Conservation (phyloP, 805 yeast genomes). For the Starmerella floricola region DNA sequence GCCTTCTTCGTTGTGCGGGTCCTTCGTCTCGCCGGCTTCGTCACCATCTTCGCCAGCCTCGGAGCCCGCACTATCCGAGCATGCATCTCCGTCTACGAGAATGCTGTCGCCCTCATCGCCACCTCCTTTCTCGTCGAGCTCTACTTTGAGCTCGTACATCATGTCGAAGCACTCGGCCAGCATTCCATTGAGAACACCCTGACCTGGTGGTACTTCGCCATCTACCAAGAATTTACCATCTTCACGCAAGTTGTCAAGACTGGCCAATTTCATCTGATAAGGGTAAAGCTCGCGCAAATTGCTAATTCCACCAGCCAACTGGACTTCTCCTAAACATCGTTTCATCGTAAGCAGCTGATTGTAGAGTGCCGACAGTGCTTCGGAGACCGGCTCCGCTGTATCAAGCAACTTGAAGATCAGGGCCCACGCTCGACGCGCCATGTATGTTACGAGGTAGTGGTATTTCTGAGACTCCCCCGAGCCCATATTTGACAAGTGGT, state of each 20-base stretch:
- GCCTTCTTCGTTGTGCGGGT: neutral
- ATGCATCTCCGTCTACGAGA: neutral
- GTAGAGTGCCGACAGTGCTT: conserved; percentile 83
- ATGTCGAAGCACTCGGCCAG: conserved; percentile 92
- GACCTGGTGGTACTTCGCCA: conserved; percentile 92
- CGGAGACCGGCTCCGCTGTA: conserved; percentile 89
- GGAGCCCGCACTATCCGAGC: too few relatives aligned
- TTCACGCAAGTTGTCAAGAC: conserved; percentile 69
- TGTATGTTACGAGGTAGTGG: conserved; percentile 32
- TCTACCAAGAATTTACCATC: conserved; percentile 90
- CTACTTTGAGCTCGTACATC: conserved; percentile 67
- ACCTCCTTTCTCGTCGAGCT: conserved; percentile 22
- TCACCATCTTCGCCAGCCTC: conserved; percentile 15
- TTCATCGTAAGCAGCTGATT: conserved; percentile 88
- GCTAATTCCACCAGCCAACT: conserved; percentile 83
- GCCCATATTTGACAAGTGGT: neutral
- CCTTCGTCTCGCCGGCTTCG: conserved; percentile 2
- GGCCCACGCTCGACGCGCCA: conserved; percentile 83
- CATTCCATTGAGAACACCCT: conserved; percentile 83
- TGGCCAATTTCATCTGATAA: conserved; percentile 84
- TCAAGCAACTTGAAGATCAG: conserved; percentile 79
- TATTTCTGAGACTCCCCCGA: conserved; percentile 1
- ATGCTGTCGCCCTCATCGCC: conserved; percentile 14
- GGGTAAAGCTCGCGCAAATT: conserved; percentile 87
- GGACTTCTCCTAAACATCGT: conserved; percentile 77